Evolutionary conservation across 768 basidiomycete genomes (phyloP).

Genomic region (Lactarius sanguifluus): DNA sequence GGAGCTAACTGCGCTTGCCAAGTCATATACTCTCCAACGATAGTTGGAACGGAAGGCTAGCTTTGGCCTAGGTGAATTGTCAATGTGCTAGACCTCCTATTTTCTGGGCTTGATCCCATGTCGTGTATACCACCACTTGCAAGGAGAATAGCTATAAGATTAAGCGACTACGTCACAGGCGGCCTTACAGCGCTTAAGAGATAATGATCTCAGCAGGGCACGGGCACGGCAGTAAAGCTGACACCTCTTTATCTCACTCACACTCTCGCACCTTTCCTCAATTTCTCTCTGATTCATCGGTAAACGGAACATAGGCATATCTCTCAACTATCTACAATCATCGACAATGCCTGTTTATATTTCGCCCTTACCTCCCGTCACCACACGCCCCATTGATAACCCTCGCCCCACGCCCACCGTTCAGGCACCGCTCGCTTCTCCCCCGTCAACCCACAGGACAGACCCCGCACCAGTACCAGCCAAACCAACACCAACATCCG

Average conservation of each 20-base stretch:
- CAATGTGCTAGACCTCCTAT: background rate
- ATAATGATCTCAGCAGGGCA: conserved; percentile 2
- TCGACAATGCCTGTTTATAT: conserved; percentile 14
- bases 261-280: background rate
- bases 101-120: background rate
- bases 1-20: background rate
- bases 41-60: background rate
- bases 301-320: background rate
- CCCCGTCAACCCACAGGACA: conserved; percentile 8
- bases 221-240: background rate
- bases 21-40: background rate
- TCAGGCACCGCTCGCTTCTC: conserved; percentile 5
- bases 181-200: background rate
- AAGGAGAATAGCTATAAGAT: background rate
- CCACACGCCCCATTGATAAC: conserved; percentile 3
- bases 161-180: background rate
- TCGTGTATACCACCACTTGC: background rate
- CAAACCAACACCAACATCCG: conserved; percentile 3
- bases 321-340: background rate
- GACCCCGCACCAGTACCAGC: conserved; percentile 3
- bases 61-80: background rate
- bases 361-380: conserved; percentile 13
- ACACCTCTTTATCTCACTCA: background rate
- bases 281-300: background rate
- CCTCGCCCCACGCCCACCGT: conserved; percentile 3